Conservation (phyloP, 2,329 filamentous ascomycete species). For the Elsinoe arachidis region DNA sequence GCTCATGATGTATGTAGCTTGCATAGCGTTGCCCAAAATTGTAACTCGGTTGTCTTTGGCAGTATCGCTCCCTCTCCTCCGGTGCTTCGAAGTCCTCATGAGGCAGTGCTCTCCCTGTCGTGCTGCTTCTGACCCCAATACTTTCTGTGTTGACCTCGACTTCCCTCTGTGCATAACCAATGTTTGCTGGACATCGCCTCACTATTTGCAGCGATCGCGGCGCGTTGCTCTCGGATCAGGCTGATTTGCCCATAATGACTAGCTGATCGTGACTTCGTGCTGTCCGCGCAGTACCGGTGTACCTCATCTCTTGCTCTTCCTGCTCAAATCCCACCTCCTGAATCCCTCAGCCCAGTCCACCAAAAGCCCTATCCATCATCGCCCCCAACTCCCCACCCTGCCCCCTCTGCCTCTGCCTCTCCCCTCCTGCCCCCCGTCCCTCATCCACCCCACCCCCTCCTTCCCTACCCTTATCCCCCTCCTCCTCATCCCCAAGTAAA, state of each 20-base stretch:
- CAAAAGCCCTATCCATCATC: slow-evolving; percentile 30
- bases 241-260: too few relatives aligned
- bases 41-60: not conserved
- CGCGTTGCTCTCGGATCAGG: too few relatives aligned
- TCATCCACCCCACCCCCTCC: slow-evolving; percentile 17
- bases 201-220: too few relatives aligned
- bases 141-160: too few relatives aligned
- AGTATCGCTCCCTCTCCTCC: not conserved
- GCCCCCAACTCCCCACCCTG: slow-evolving; percentile 26
- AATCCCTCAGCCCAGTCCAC: slow-evolving; percentile 16
- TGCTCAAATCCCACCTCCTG: not conserved
- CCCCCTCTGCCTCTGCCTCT: slow-evolving; percentile 15
- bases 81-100: too few relatives aligned
- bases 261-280: too few relatives aligned
- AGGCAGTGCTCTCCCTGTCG: too few relatives aligned
- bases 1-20: not conserved
- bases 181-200: too few relatives aligned
- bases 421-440: slow-evolving; percentile 14
- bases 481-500: slow-evolving; percentile 9
- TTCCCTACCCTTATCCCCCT: not conserved
- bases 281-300: too few relatives aligned
- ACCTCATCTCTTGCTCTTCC: not conserved
- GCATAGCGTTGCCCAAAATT: not conserved
- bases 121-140: too few relatives aligned
- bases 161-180: too few relatives aligned